These are phyloP conservation scores for Corchorus olitorius DNA, from an alignment of 345 rosid genomes.

Conservation along the genomic window DNA sequence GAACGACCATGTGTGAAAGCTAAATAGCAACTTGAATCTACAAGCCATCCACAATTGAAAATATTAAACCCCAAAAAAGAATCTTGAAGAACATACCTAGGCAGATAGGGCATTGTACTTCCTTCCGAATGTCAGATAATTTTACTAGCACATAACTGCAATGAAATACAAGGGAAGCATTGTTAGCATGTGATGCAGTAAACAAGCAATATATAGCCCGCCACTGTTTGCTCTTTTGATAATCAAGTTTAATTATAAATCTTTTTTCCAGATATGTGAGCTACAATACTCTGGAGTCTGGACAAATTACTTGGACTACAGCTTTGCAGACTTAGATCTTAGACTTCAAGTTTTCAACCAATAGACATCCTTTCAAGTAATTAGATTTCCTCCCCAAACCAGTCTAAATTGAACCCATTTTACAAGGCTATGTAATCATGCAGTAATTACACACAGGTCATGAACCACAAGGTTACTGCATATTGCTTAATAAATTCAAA, in stretches of 20 bases:
- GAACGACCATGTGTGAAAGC: too few relatives aligned
- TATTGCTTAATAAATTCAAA: background rate
- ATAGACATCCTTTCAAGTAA: background rate
- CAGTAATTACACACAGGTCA: background rate
- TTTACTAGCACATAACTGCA: slow-evolving; percentile 54
- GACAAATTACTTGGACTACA: background rate
- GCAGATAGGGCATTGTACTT: slow-evolving; percentile 83
- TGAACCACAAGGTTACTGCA: slow-evolving; percentile 6
- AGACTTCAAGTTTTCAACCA: background rate
- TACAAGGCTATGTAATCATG: background rate
- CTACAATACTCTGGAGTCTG: background rate
- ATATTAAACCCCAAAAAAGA: background rate
- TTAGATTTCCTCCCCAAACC: slow-evolving; percentile 17
- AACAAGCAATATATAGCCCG: background rate
- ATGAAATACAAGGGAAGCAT: slow-evolving; percentile 20
- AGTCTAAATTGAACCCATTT: background rate
- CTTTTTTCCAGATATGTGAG: slow-evolving; percentile 2
- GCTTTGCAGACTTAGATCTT: background rate
- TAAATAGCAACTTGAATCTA: too few relatives aligned
- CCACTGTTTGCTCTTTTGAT: slow-evolving; percentile 17
- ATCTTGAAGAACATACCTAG: slow-evolving; percentile 46
- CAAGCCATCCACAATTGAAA: background rate
- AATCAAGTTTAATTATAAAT: background rate
- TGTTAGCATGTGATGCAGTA: slow-evolving; percentile 14
- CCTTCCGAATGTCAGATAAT: slow-evolving; percentile 63